Evolutionary conservation across 176 grass and related monocot species (phyloP).

Genomic region (Cenchrus purpureus): DNA sequence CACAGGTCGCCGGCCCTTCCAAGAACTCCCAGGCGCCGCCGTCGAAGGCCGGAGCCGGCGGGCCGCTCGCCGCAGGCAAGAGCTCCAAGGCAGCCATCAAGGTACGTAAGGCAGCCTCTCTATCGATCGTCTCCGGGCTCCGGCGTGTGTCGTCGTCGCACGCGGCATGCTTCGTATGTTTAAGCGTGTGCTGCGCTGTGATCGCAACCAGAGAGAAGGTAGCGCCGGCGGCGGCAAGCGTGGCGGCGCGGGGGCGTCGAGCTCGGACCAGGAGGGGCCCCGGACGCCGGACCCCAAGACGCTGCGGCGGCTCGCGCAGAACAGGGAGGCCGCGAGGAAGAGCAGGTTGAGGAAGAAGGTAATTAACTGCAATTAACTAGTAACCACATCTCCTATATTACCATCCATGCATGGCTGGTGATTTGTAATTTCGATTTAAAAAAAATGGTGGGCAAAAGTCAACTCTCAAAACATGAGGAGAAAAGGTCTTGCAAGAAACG

Average conservation of each 20-base stretch:
- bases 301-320: slow-evolving; percentile 66
- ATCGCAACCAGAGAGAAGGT: slow-evolving; percentile 41
- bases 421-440: background rate
- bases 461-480: slow-evolving; percentile 10
- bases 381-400: too few relatives aligned
- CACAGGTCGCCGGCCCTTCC: slow-evolving; percentile 23
- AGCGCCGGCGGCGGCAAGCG: slow-evolving; percentile 7
- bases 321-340: slow-evolving; percentile 72
- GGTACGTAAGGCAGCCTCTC: background rate
- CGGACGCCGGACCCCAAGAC: slow-evolving; percentile 59
- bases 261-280: slow-evolving; percentile 53
- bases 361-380: background rate
- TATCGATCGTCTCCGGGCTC: background rate
- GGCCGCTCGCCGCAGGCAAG: slow-evolving; percentile 7
- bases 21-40: slow-evolving; percentile 24
- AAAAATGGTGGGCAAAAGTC: background rate
- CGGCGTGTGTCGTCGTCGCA: background rate
- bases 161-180: background rate
- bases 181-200: background rate
- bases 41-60: slow-evolving; percentile 1
- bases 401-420: background rate
- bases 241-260: slow-evolving; percentile 5
- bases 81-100: slow-evolving; percentile 43
- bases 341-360: slow-evolving; percentile 80
- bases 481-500: slow-evolving; percentile 20